phyloP scores from a whole-genome alignment of 139 green algal species.

The Nannochloris sp. region DNA sequence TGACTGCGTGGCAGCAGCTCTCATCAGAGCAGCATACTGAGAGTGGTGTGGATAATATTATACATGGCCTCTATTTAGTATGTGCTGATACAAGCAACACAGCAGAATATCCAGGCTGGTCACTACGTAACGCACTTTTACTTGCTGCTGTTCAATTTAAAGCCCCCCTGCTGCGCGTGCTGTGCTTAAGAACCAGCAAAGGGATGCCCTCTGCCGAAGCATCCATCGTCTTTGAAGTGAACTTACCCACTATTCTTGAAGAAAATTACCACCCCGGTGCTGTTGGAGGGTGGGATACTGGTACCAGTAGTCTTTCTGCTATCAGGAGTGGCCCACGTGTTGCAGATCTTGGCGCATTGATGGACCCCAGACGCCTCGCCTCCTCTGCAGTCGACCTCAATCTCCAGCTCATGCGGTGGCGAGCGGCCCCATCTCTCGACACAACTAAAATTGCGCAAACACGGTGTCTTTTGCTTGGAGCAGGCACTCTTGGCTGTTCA shows the following conservation, averaged over 20 bases:
- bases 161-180: conserved; percentile 38
- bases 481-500: conserved; percentile 86
- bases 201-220: conserved; percentile 19
- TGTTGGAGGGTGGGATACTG: conserved; percentile 71
- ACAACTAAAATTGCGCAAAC: conserved; percentile 40
- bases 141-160: conserved; percentile 40
- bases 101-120: conserved; percentile 61
- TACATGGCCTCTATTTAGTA: conserved; percentile 32
- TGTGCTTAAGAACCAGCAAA: conserved; percentile 55
- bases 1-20: conserved; percentile 1
- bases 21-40: too few relatives aligned
- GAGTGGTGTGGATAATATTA: neutral
- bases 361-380: conserved; percentile 68
- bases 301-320: conserved; percentile 25
- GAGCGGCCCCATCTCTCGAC: conserved; percentile 73
- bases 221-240: conserved; percentile 35
- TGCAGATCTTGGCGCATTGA: conserved; percentile 48
- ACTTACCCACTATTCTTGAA: conserved; percentile 34
- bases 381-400: conserved; percentile 83
- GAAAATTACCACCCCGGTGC: neutral
- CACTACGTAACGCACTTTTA: conserved; percentile 79
- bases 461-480: conserved; percentile 84
- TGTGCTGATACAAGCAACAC: conserved; percentile 61
- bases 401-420: conserved; percentile 94
- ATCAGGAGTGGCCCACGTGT: conserved; percentile 36